Conservation (phyloP, 305 asterid genomes). For the Fraxinus angustifolia region DNA sequence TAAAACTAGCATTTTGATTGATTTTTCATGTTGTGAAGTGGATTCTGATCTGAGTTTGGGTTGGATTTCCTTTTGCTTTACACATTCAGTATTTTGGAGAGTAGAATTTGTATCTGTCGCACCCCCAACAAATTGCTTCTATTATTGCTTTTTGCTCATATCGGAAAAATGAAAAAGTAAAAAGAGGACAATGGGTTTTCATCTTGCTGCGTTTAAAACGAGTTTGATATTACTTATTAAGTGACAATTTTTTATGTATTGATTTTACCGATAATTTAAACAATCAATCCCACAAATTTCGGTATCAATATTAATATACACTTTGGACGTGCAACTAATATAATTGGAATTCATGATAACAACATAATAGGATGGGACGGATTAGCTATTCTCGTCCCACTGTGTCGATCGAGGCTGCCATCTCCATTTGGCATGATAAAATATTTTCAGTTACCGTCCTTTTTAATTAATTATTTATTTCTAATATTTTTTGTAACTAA, state of each 20-base stretch:
- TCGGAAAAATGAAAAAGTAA: slow-evolving; percentile 22
- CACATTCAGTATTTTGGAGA: slow-evolving; percentile 20
- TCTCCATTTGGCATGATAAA: background rate
- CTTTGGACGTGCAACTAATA: background rate
- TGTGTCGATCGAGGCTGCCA: background rate
- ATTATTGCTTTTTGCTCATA: background rate
- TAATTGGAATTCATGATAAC: background rate
- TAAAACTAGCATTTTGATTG: slow-evolving; percentile 10
- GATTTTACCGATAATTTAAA: background rate
- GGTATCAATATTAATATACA: background rate
- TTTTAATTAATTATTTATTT: background rate
- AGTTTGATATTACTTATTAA: no score
- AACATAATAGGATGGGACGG: background rate
- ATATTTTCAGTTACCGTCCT: background rate
- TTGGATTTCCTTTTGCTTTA: background rate
- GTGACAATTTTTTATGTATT: background rate
- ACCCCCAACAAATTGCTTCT: slow-evolving; percentile 20
- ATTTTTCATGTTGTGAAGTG: background rate
- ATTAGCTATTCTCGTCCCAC: background rate
- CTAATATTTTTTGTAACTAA: background rate
- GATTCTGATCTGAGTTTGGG: slow-evolving; percentile 18
- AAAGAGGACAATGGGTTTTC: background rate
- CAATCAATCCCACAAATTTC: no score
- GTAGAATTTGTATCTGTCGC: background rate
- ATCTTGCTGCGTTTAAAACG: background rate